Evolutionary conservation across 2,329 filamentous ascomycete genomes (phyloP).

Genomic region (Claviceps lovelessii): DNA sequence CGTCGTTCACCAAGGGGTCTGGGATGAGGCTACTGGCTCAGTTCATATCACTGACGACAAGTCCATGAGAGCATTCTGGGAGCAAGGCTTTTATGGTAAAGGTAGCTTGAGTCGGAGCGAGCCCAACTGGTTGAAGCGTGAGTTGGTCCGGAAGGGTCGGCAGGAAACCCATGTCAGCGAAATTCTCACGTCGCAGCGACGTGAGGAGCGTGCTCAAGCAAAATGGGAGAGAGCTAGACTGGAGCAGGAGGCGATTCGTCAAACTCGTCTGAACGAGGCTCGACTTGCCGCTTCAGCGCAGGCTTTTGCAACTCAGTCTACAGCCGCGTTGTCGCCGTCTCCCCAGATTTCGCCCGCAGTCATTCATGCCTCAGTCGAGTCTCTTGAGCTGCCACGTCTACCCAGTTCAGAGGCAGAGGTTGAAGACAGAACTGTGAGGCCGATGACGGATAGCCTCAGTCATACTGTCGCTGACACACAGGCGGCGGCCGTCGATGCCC

Average conservation of each 20-base stretch:
- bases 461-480: neutral
- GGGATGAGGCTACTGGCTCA: conserved; percentile 68
- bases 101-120: conserved; percentile 87
- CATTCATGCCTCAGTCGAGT: neutral
- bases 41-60: conserved; percentile 68
- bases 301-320: conserved; percentile 6
- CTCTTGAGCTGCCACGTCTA: neutral
- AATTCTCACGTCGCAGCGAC: conserved; percentile 59
- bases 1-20: conserved; percentile 56
- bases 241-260: conserved; percentile 71
- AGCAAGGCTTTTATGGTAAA: conserved; percentile 95
- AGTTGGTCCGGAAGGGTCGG: conserved; percentile 57
- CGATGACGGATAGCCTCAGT: neutral
- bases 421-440: neutral
- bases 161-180: conserved; percentile 60
- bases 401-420: neutral
- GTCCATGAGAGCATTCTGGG: conserved; percentile 74
- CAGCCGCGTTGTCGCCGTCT: conserved; percentile 1
- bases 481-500: neutral
- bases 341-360: neutral
- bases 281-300: conserved; percentile 10
- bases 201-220: conserved; percentile 66
- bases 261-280: conserved; percentile 41
- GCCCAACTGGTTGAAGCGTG: conserved; percentile 77
- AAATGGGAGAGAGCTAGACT: conserved; percentile 87